Evolutionary conservation across 306 rosid genomes (phyloP).

Genomic region (Rosa rugosa): DNA sequence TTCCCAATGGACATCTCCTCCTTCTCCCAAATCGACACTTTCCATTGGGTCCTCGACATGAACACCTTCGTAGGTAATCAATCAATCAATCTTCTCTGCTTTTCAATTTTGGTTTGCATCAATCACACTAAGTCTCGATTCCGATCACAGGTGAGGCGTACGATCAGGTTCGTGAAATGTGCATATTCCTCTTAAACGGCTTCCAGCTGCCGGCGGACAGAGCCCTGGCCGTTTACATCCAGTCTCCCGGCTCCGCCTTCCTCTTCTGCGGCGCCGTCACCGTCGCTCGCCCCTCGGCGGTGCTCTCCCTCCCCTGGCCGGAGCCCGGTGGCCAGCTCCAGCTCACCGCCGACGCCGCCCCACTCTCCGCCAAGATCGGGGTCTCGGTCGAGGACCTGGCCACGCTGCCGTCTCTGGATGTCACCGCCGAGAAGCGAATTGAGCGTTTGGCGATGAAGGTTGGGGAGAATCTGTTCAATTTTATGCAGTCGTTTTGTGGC

Average conservation of each 20-base stretch:
- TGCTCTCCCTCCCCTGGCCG: conserved; percentile 71
- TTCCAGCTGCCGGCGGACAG: conserved; percentile 89
- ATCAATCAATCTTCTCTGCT: neutral
- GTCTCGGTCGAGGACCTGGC: conserved; percentile 86
- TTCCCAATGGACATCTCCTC: conserved; percentile 88
- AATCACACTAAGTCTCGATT: neutral
- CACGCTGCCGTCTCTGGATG: conserved; percentile 79
- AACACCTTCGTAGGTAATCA: conserved; percentile 71
- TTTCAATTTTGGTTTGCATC: conserved; percentile 2
- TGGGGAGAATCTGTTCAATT: conserved; percentile 85
- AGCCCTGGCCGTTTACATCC: conserved; percentile 86
- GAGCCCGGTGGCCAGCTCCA: conserved; percentile 65
- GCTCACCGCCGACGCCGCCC: conserved; percentile 60
- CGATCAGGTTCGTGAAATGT: conserved; percentile 73
- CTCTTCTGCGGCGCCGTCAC: conserved; percentile 80
- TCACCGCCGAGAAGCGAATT: conserved; percentile 59
- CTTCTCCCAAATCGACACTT: conserved; percentile 86
- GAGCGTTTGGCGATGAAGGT: conserved; percentile 81
- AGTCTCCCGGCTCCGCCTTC: conserved; percentile 83
- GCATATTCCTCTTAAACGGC: conserved; percentile 74
- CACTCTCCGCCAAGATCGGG: conserved; percentile 82
- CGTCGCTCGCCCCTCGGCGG: conserved; percentile 76
- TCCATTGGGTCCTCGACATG: conserved; percentile 94
- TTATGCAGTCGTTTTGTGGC: conserved; percentile 92
- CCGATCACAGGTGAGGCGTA: conserved; percentile 59